Conservation (phyloP, 1,139 yeast genomes). For the Sugiyamaella japonica region DNA sequence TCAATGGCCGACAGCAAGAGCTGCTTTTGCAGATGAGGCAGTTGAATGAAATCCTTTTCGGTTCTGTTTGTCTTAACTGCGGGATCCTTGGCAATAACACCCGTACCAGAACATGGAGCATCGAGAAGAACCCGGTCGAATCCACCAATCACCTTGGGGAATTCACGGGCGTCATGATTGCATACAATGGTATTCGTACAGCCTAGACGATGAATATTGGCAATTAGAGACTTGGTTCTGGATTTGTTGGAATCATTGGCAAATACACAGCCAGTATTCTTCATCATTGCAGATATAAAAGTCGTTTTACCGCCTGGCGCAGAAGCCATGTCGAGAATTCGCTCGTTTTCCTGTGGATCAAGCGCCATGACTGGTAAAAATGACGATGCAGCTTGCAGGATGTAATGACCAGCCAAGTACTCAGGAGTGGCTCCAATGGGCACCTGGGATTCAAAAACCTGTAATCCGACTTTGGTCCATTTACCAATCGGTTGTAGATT, state of each 20-base stretch:
- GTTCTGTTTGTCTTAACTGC: constrained; percentile 92
- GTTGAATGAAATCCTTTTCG: constrained; percentile 93
- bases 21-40: constrained; percentile 96
- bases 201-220: constrained; percentile 95
- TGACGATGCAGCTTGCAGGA: constrained; percentile 97
- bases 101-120: constrained; percentile 99
- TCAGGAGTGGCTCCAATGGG: constrained; percentile 99
- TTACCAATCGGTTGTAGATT: constrained; percentile 95
- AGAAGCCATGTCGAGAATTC: constrained; percentile 97
- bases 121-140: constrained; percentile 92
- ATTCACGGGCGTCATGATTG: constrained; percentile 97
- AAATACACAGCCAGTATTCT: constrained; percentile 94
- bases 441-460: constrained; percentile 95
- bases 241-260: constrained; percentile 97
- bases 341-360: constrained; percentile 93
- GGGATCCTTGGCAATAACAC: constrained; percentile 97
- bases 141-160: constrained; percentile 97
- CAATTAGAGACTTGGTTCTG: constrained; percentile 93
- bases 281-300: constrained; percentile 93
- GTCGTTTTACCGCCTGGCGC: constrained; percentile 99
- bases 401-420: constrained; percentile 96
- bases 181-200: constrained; percentile 96
- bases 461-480: constrained; percentile 98
- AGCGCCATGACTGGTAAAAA: constrained; percentile 97
- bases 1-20: constrained; percentile 91